Conservation (phyloP, 2,329 filamentous ascomycete genomes). For the Cladosporium halotolerans region DNA sequence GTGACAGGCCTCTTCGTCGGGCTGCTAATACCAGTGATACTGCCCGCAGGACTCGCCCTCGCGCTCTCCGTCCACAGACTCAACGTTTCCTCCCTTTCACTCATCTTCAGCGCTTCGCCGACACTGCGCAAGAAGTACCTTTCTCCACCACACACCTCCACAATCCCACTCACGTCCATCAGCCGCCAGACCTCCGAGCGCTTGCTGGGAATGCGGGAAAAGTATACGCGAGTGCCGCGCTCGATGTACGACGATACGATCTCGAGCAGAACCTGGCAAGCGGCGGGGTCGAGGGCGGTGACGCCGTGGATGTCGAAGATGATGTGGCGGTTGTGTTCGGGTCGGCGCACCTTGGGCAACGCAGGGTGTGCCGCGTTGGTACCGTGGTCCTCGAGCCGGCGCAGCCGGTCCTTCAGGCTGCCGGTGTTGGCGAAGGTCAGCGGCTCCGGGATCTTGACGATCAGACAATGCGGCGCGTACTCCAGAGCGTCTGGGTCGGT, state of each 20-base stretch:
- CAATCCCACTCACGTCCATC: conserved; percentile 75
- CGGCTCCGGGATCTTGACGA: conserved; percentile 96
- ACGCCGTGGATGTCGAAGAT: conserved; percentile 99
- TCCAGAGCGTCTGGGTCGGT: conserved; percentile 53
- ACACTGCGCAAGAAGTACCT: conserved; percentile 76
- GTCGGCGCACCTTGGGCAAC: conserved; percentile 67
- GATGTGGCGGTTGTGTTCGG: conserved; percentile 82
- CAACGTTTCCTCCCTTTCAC: conserved; percentile 59
- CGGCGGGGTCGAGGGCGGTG: conserved; percentile 86
- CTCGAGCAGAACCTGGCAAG: conserved; percentile 82
- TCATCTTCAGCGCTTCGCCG: conserved; percentile 73
- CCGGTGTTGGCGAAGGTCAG: conserved; percentile 96
- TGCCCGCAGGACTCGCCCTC: conserved; percentile 4
- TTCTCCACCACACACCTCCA: conserved; percentile 72
- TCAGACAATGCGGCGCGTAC: conserved; percentile 84
- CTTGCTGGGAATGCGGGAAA: conserved; percentile 51
- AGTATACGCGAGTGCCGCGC: conserved; percentile 70
- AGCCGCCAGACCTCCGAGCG: conserved; percentile 59
- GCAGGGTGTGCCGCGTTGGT: conserved; percentile 78
- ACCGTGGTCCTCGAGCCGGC: conserved; percentile 85
- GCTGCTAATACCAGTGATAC: background rate
- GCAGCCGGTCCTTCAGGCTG: conserved; percentile 68
- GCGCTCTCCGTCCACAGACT: conserved; percentile 5
- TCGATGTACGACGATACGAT: conserved; percentile 79
- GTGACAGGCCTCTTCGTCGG: background rate